These are phyloP conservation scores for Malassezia dermatis DNA, from an alignment of 1,284 basidiomycete species.

Conservation along the genomic window DNA sequence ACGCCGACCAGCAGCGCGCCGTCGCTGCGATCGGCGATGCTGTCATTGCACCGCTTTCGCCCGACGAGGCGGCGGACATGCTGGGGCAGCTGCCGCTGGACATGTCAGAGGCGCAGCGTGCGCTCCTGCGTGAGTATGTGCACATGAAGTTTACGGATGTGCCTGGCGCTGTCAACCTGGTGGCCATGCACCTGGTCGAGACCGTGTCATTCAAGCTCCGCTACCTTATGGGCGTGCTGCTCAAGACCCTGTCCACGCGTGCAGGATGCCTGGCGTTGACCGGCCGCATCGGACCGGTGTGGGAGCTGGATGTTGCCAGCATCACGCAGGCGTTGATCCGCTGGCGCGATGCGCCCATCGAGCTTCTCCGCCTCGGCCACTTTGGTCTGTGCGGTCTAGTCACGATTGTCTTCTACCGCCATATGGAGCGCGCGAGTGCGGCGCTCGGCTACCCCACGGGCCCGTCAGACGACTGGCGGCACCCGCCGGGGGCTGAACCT, in stretches of 20 bases:
- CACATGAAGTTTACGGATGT: constrained; percentile 27
- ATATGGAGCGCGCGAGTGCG: constrained; percentile 32
- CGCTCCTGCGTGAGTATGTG: constrained; percentile 29
- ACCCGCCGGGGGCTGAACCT: constrained; percentile 11
- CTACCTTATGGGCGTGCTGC: constrained; percentile 29
- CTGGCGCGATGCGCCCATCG: constrained; percentile 33
- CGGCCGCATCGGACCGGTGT: constrained; percentile 37
- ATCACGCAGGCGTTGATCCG: constrained; percentile 23
- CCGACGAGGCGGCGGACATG: constrained; percentile 28
- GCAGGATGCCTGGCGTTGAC: constrained; percentile 35
- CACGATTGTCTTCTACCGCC: constrained; percentile 38
- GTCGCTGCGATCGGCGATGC: constrained; percentile 40
- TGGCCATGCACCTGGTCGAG: constrained; percentile 27
- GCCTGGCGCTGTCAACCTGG: constrained; percentile 30
- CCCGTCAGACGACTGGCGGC: constrained; percentile 32
- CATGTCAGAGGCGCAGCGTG: constrained; percentile 31
- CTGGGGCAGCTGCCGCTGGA: constrained; percentile 27
- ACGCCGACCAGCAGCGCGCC: constrained; percentile 21
- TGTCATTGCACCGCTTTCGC: constrained; percentile 33
- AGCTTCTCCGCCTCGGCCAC: constrained; percentile 36
- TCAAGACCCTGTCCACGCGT: constrained; percentile 31
- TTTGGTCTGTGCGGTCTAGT: constrained; percentile 33
- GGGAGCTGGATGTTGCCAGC: constrained; percentile 22
- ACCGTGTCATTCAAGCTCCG: constrained; percentile 30
- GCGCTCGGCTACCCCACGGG: constrained; percentile 43